These are phyloP conservation scores for Mortierella sp. DNA, from an alignment of 371 early-diverging fungal genomes.

Conservation along the genomic window DNA sequence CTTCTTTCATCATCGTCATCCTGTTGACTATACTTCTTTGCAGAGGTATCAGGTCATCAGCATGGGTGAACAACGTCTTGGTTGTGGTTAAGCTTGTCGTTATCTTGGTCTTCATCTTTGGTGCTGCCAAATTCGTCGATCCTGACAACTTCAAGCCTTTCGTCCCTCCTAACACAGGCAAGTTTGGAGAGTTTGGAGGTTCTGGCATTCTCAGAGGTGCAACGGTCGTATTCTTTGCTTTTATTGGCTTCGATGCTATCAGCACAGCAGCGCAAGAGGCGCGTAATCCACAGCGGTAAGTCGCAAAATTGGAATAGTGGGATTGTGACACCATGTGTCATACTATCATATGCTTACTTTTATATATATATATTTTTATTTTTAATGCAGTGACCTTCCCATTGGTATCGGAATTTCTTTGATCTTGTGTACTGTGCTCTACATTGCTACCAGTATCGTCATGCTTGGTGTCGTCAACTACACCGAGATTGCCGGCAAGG, in stretches of 20 bases:
- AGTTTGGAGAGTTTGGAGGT: constrained; percentile 69
- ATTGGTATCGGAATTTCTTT: constrained; percentile 90
- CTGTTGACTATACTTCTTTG: constrained; percentile 70
- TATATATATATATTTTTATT: no score
- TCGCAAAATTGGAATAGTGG: no score
- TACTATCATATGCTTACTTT: background rate
- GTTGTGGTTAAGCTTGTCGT: constrained; percentile 83
- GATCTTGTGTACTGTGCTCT: constrained; percentile 79
- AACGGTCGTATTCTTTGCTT: constrained; percentile 88
- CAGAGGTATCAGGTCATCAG: constrained; percentile 80
- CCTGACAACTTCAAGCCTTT: constrained; percentile 81
- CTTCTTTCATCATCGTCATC: constrained; percentile 77
- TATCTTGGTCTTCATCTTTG: constrained; percentile 84
- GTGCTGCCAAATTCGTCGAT: constrained; percentile 70
- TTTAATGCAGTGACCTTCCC: constrained; percentile 72
- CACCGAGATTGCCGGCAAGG: constrained; percentile 45
- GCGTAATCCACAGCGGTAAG: constrained; percentile 74
- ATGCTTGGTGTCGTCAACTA: constrained; percentile 85
- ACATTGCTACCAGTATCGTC: constrained; percentile 74
- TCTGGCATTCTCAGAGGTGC: constrained; percentile 83
- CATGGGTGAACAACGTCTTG: constrained; percentile 75
- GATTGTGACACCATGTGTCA: background rate
- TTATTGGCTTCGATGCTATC: constrained; percentile 93
- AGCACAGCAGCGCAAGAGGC: constrained; percentile 91
- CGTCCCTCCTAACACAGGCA: constrained; percentile 75